These are phyloP conservation scores for Exophiala alcalophila DNA, from an alignment of 2,329 filamentous ascomycete species.

Conservation along the genomic window DNA sequence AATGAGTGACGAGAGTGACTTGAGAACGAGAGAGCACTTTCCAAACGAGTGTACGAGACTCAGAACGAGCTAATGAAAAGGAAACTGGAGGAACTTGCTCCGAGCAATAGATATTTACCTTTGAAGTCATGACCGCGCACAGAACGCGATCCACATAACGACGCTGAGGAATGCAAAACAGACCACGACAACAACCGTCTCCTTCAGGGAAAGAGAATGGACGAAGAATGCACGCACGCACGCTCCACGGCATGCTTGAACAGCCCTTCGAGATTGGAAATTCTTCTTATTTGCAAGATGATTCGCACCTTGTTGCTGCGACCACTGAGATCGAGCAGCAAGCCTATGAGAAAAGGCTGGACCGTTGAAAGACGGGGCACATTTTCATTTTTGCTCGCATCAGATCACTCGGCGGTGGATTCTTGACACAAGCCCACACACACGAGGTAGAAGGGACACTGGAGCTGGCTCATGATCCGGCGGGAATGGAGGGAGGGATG, in stretches of 20 bases:
- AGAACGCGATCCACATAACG: slow-evolving; percentile 21
- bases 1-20: slow-evolving; percentile 23
- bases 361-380: slow-evolving; percentile 3
- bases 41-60: slow-evolving; percentile 25
- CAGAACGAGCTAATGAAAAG: slow-evolving; percentile 15
- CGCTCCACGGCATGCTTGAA: slow-evolving; percentile 19
- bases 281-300: slow-evolving; percentile 1
- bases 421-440: not conserved
- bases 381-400: too few relatives aligned
- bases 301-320: slow-evolving; percentile 1
- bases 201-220: slow-evolving; percentile 4
- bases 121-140: slow-evolving; percentile 13
- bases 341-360: slow-evolving; percentile 4
- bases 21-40: slow-evolving; percentile 17
- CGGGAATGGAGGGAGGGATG: slow-evolving; percentile 30
- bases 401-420: too few relatives aligned
- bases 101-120: slow-evolving; percentile 24
- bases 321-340: too few relatives aligned
- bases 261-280: slow-evolving; percentile 12
- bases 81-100: slow-evolving; percentile 16
- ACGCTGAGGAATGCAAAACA: slow-evolving; percentile 25
- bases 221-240: slow-evolving; percentile 20
- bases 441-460: not conserved
- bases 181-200: slow-evolving; percentile 13
- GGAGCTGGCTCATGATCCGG: too few relatives aligned